Evolutionary conservation across 805 yeast species (phyloP).

Genomic region (Lipomyces kockii): DNA sequence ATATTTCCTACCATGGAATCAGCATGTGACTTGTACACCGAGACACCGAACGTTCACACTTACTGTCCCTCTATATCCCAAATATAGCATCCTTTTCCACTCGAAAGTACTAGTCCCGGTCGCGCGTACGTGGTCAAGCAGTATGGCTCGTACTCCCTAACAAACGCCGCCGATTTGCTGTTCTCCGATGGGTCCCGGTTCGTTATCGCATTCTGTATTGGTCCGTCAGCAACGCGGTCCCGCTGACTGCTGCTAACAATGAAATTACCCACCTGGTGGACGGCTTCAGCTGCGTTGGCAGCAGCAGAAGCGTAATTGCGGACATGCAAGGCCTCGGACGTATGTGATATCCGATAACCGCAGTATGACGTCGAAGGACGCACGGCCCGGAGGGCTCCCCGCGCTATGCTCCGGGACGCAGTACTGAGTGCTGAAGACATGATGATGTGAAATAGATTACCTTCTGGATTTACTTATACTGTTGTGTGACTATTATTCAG

Average conservation of each 20-base stretch:
- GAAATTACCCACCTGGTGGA: background rate
- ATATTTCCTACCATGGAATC: slow-evolving; percentile 52
- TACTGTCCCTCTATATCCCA: slow-evolving; percentile 75
- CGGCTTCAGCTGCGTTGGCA: background rate
- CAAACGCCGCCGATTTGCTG: slow-evolving; percentile 47
- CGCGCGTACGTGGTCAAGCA: slow-evolving; percentile 80
- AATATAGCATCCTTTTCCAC: slow-evolving; percentile 79
- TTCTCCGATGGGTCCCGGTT: slow-evolving; percentile 37
- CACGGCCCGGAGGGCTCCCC: background rate
- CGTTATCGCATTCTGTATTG: slow-evolving; percentile 9
- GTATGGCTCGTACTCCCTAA: slow-evolving; percentile 56
- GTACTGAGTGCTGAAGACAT: slow-evolving; percentile 14
- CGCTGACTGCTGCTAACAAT: background rate
- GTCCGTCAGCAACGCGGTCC: background rate
- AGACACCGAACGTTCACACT: no score
- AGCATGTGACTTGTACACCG: background rate
- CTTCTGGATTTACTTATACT: background rate
- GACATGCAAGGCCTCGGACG: background rate
- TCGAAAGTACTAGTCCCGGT: slow-evolving; percentile 74
- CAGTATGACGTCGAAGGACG: background rate
- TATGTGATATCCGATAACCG: slow-evolving; percentile 8
- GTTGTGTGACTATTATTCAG: background rate
- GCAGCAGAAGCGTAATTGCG: background rate
- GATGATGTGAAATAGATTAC: background rate
- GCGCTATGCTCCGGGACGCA: slow-evolving; percentile 6